phyloP scores from a whole-genome alignment of 192 early-diverging fungal genomes.

The Backusella psychrophila region DNA sequence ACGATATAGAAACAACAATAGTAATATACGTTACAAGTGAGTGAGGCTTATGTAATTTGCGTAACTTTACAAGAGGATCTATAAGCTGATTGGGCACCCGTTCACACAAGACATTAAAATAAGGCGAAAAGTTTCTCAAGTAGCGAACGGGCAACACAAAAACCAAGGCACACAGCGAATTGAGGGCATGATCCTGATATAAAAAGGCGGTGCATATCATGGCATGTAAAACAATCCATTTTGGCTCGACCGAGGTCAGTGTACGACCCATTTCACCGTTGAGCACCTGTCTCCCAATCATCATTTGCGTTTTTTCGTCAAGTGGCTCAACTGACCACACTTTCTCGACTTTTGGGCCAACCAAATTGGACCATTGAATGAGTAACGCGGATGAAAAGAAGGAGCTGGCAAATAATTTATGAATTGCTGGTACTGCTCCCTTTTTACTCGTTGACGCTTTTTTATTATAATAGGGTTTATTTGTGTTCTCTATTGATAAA shows the following conservation, averaged over 20 bases:
- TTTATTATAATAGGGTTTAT: background rate
- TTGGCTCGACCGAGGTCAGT: slow-evolving; percentile 39
- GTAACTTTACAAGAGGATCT: slow-evolving; percentile 23
- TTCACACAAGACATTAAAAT: slow-evolving; percentile 45
- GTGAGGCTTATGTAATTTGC: slow-evolving; percentile 31
- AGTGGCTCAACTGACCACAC: slow-evolving; percentile 31
- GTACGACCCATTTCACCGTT: slow-evolving; percentile 50
- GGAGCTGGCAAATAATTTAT: slow-evolving; percentile 41
- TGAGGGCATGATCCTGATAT: slow-evolving; percentile 36
- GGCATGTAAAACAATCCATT: slow-evolving; percentile 45
- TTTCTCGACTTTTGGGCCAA: slow-evolving; percentile 51
- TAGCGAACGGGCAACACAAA: slow-evolving; percentile 49
- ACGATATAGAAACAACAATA: background rate
- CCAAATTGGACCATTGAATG: slow-evolving; percentile 53
- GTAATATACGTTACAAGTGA: slow-evolving; percentile 18
- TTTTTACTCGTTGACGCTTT: slow-evolving; percentile 1
- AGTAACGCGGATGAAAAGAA: slow-evolving; percentile 53
- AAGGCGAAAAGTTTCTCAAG: slow-evolving; percentile 48
- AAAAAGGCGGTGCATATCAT: slow-evolving; percentile 33
- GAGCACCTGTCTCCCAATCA: slow-evolving; percentile 47
- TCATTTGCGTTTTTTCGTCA: slow-evolving; percentile 5
- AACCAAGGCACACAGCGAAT: slow-evolving; percentile 41
- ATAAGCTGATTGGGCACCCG: slow-evolving; percentile 48
- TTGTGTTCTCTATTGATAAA: too few species aligned
- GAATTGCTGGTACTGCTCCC: background rate